Conservation (phyloP, 2,329 filamentous ascomycete species). For the Cordyceps tenuipes region DNA sequence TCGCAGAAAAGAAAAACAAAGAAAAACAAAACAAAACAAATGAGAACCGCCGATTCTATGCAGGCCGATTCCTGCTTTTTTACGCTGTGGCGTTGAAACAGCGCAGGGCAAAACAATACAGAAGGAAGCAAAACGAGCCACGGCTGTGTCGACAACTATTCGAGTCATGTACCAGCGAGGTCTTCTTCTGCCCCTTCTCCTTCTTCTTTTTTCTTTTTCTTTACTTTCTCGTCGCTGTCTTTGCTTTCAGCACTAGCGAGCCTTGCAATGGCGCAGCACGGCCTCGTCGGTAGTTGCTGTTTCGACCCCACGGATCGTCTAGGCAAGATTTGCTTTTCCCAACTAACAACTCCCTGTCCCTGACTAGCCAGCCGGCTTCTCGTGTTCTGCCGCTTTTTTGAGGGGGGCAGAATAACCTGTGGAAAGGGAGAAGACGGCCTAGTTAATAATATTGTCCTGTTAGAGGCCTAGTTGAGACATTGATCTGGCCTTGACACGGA, state of each 20-base stretch:
- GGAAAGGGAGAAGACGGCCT: background rate
- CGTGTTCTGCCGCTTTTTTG: background rate
- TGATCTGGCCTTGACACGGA: background rate
- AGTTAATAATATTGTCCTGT: background rate
- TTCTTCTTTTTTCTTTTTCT: background rate
- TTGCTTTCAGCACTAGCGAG: background rate
- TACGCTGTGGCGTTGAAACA: slow-evolving; percentile 2
- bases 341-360: background rate
- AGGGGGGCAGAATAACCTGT: background rate
- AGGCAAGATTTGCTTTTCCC: slow-evolving; percentile 3
- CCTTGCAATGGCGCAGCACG: background rate
- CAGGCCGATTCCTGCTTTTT: background rate
- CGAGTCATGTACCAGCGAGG: background rate
- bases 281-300: slow-evolving; percentile 1
- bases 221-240: background rate
- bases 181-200: too few species aligned
- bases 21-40: background rate
- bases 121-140: background rate
- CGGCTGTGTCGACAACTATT: background rate
- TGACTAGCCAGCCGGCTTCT: background rate
- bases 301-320: background rate
- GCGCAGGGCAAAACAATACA: background rate
- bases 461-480: slow-evolving; percentile 4
- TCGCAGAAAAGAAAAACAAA: background rate
- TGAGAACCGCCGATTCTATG: background rate